Evolutionary conservation across 2,329 filamentous ascomycete genomes (phyloP).

Genomic region (Ceratocystis diversiconidia): DNA sequence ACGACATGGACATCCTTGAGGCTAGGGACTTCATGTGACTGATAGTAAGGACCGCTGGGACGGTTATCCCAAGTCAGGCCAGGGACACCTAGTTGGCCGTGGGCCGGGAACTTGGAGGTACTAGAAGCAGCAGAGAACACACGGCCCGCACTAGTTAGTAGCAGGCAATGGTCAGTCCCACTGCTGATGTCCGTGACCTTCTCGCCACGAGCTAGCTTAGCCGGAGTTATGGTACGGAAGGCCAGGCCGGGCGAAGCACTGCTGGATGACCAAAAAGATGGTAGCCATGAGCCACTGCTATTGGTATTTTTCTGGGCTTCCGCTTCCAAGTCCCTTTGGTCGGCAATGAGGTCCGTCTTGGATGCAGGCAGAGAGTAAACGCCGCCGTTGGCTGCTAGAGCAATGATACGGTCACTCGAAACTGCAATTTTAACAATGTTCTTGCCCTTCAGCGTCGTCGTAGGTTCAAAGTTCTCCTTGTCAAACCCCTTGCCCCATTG

Average conservation of each 20-base stretch:
- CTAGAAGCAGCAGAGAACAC: slow-evolving; percentile 81
- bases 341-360: slow-evolving; percentile 52
- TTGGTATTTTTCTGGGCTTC: slow-evolving; percentile 28
- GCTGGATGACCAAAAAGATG: slow-evolving; percentile 45
- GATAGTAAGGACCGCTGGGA: slow-evolving; percentile 64
- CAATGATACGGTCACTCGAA: slow-evolving; percentile 72
- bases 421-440: slow-evolving; percentile 62
- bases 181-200: slow-evolving; percentile 59
- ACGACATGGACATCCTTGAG: slow-evolving; percentile 58
- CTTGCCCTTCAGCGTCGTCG: slow-evolving; percentile 64
- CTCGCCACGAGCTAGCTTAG: slow-evolving; percentile 51
- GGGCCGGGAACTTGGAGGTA: slow-evolving; percentile 60
- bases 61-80: slow-evolving; percentile 68
- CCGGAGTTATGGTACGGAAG: slow-evolving; percentile 59
- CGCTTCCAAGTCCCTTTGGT: slow-evolving; percentile 38
- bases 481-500: slow-evolving; percentile 82
- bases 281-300: slow-evolving; percentile 46
- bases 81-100: slow-evolving; percentile 76
- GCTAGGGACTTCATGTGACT: slow-evolving; percentile 62
- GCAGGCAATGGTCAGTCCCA: slow-evolving; percentile 72
- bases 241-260: slow-evolving; percentile 35
- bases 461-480: slow-evolving; percentile 46
- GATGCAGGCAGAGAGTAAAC: slow-evolving; percentile 79
- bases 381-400: slow-evolving; percentile 55
- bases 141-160: slow-evolving; percentile 72